Conservation (phyloP, 345 rosid species). For the Acer yangbiense region DNA sequence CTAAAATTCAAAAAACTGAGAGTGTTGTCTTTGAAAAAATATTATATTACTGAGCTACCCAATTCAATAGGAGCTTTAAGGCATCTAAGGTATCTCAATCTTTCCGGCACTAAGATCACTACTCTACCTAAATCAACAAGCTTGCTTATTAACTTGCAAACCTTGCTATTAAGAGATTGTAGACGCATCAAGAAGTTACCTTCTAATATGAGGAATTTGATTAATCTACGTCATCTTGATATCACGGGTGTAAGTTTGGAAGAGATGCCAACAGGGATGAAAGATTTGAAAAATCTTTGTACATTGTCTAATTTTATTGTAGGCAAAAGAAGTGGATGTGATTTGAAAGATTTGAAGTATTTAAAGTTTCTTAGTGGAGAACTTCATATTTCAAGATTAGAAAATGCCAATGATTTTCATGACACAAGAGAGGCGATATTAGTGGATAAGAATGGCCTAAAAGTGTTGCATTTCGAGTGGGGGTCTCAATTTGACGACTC, state of each 20-base stretch:
- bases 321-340: background rate
- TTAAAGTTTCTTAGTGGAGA: background rate
- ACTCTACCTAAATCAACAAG: background rate
- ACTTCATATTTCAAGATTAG: background rate
- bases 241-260: background rate
- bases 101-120: background rate
- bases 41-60: background rate
- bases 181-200: background rate
- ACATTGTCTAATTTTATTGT: background rate
- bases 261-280: background rate
- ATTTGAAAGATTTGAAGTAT: background rate
- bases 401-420: background rate
- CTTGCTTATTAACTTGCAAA: background rate
- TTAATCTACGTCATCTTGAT: background rate
- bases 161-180: background rate
- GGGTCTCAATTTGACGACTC: background rate
- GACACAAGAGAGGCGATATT: background rate
- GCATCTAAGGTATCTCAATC: background rate
- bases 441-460: background rate
- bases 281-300: background rate
- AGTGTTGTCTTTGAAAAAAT: background rate
- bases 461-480: background rate
- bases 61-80: background rate
- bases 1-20: background rate
- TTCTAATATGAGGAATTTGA: background rate